These are phyloP conservation scores for Boletus reticuloceps DNA, from an alignment of 768 basidiomycete genomes.

Conservation along the genomic window DNA sequence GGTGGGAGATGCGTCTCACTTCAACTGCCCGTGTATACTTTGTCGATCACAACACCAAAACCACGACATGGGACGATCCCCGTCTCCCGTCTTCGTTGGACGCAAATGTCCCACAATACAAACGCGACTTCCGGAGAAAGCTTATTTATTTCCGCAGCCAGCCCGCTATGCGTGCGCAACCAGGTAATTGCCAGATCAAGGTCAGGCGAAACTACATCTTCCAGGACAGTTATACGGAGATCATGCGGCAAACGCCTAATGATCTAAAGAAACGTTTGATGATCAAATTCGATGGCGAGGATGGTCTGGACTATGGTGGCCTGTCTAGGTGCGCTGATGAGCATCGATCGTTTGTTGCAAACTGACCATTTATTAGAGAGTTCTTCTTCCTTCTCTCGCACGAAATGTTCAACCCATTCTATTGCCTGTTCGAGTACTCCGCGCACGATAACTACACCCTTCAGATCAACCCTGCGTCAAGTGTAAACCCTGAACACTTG, in stretches of 20 bases:
- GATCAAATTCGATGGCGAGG: slow-evolving; percentile 99
- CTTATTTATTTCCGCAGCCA: slow-evolving; percentile 99
- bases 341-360: neutral
- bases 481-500: slow-evolving; percentile 97
- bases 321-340: slow-evolving; percentile 71
- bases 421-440: slow-evolving; percentile 99
- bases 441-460: slow-evolving; percentile 99
- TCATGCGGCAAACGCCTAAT: slow-evolving; percentile 98
- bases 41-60: slow-evolving; percentile 99
- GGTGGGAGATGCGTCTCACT: slow-evolving; percentile 99
- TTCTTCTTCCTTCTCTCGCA: slow-evolving; percentile 99
- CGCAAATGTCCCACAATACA: slow-evolving; percentile 98
- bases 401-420: slow-evolving; percentile 99
- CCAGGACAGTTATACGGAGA: slow-evolving; percentile 99
- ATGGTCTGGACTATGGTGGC: slow-evolving; percentile 98
- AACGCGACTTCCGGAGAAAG: slow-evolving; percentile 98
- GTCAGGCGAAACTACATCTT: slow-evolving; percentile 98
- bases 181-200: slow-evolving; percentile 99
- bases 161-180: slow-evolving; percentile 96
- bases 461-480: slow-evolving; percentile 97
- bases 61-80: slow-evolving; percentile 99
- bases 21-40: slow-evolving; percentile 98
- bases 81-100: slow-evolving; percentile 93
- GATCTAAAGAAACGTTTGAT: slow-evolving; percentile 98
- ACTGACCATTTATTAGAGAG: slow-evolving; percentile 57